Conservation (phyloP, 257 asterid genomes). For the Capsicum rhomboideum region DNA sequence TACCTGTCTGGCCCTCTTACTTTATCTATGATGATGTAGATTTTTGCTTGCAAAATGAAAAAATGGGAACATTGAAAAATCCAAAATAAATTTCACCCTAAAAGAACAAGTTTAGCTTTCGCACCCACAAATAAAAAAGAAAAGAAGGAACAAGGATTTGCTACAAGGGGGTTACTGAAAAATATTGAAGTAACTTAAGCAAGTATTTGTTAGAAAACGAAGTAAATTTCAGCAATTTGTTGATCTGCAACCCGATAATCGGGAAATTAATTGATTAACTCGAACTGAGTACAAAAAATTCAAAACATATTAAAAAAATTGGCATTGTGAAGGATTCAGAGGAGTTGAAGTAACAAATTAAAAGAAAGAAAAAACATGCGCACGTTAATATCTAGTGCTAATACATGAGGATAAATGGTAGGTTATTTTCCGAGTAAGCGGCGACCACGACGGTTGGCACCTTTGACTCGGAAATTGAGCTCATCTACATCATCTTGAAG, state of each 20-base stretch:
- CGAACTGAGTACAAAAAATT: neutral
- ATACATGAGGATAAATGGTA: neutral
- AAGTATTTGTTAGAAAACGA: neutral
- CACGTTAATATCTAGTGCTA: neutral
- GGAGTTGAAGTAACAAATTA: neutral
- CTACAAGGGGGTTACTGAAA: neutral
- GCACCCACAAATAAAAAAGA: too few species aligned
- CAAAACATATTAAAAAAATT: neutral
- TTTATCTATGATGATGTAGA: too few species aligned
- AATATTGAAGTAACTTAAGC: neutral
- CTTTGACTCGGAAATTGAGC: constrained; percentile 48
- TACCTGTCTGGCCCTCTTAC: too few species aligned
- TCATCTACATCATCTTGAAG: constrained; percentile 61
- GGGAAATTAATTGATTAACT: neutral
- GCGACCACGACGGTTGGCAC: constrained; percentile 50
- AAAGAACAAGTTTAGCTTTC: too few species aligned
- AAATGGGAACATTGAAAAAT: too few species aligned
- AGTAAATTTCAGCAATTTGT: neutral
- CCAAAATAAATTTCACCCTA: too few species aligned
- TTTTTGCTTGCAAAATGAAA: too few species aligned
- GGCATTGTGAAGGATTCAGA: neutral
- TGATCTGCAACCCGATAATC: neutral
- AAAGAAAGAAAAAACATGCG: neutral
- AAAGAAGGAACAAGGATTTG: too few species aligned
- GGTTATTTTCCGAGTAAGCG: constrained; percentile 48